phyloP scores from a whole-genome alignment of 441 rosid species.

The Geranium incanum region DNA sequence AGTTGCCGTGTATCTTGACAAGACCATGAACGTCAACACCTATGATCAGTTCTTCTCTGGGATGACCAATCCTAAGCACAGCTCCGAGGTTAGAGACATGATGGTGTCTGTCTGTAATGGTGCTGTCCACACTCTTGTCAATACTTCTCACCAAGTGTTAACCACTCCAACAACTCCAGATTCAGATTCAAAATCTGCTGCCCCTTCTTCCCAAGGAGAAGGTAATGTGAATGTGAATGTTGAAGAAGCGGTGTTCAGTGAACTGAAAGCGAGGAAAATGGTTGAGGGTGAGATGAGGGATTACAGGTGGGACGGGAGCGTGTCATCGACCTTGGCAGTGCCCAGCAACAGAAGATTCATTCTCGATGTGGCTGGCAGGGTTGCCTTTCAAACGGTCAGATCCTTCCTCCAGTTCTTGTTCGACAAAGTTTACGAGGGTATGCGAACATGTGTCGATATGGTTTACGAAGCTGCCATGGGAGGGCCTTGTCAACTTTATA shows the following conservation, averaged over 20 bases:
- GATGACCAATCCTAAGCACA: conserved; percentile 64
- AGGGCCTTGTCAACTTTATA: conserved; percentile 37
- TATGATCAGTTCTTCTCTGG: conserved; percentile 60
- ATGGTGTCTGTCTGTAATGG: conserved; percentile 46
- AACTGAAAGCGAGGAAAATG: conserved; percentile 21
- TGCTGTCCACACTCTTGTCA: conserved; percentile 60
- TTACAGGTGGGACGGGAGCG: conserved; percentile 41
- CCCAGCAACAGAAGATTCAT: conserved; percentile 58
- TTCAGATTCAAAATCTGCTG: neutral
- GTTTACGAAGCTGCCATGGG: conserved; percentile 35
- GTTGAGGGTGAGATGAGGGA: conserved; percentile 13
- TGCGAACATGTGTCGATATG: conserved; percentile 30
- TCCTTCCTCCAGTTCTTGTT: conserved; percentile 48
- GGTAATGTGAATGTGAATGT: neutral
- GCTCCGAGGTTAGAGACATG: conserved; percentile 38
- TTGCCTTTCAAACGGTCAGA: conserved; percentile 60
- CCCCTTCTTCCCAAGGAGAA: neutral
- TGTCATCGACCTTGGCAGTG: conserved; percentile 49
- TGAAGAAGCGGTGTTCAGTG: neutral
- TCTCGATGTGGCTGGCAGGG: conserved; percentile 58
- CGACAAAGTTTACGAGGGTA: conserved; percentile 39
- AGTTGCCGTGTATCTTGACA: conserved; percentile 75
- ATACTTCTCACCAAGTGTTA: conserved; percentile 46
- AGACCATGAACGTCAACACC: conserved; percentile 50
- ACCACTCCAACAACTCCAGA: conserved; percentile 21